Percentiles rank a stretch among this genome's conserved stretches.
phyloP scores from a whole-genome alignment of 2,329 filamentous ascomycete species.

The Aspergillus persii region DNA sequence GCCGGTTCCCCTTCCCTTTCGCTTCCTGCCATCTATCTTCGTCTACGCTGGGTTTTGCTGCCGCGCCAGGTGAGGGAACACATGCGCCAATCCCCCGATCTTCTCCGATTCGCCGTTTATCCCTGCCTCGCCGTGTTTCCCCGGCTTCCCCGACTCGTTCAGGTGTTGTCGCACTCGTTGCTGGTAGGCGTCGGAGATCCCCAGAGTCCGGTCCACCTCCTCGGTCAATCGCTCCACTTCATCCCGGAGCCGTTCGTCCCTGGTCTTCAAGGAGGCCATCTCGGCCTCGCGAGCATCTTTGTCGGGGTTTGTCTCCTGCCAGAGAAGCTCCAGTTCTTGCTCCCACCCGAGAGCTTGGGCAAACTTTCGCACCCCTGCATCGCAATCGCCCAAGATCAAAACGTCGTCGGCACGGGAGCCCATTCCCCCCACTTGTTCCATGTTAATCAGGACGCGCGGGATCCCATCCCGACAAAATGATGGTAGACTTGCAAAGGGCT shows the following conservation, averaged over 20 bases:
- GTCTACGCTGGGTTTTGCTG: constrained; percentile 6
- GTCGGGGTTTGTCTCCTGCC: constrained; percentile 66
- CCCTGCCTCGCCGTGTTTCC: constrained; percentile 1
- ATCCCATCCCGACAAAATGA: constrained; percentile 58
- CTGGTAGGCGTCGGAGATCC: constrained; percentile 47
- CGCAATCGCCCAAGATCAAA: constrained; percentile 76
- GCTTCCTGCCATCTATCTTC: neutral
- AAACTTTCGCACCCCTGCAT: constrained; percentile 73
- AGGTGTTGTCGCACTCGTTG: constrained; percentile 38
- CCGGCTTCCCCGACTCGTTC: constrained; percentile 15
- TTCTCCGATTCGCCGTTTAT: constrained; percentile 2
- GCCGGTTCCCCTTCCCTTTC: neutral
- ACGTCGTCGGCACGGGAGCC: constrained; percentile 82
- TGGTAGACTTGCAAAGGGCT: constrained; percentile 84
- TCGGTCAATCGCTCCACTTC: constrained; percentile 59
- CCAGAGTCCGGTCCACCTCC: constrained; percentile 57
- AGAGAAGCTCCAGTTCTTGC: constrained; percentile 75
- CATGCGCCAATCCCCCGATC: constrained; percentile 30
- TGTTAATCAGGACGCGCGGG: constrained; percentile 83
- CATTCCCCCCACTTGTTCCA: constrained; percentile 75
- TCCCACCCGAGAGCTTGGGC: constrained; percentile 81
- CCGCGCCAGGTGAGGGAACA: constrained; percentile 35
- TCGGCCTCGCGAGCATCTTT: constrained; percentile 50
- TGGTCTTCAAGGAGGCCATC: constrained; percentile 40
- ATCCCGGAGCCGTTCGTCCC: constrained; percentile 57